These are phyloP conservation scores for Pinus albicaulis DNA, from an alignment of 75 land plant genomes.

Conservation along the genomic window DNA sequence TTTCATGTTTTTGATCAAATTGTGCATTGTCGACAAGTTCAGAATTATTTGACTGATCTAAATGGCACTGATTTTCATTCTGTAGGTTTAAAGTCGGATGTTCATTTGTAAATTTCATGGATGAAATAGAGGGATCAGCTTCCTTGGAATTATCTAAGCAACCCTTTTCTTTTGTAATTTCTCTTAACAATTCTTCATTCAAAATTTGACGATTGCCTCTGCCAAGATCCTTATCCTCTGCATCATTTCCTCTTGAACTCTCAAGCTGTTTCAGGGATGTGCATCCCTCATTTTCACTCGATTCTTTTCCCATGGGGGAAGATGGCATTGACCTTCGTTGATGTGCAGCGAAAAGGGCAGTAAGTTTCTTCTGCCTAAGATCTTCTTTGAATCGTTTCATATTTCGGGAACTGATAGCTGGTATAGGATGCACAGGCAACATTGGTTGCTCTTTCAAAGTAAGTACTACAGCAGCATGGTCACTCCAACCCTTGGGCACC, in stretches of 20 bases:
- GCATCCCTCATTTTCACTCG: neutral
- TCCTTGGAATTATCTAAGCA: neutral
- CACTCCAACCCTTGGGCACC: constrained; percentile 43
- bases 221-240: neutral
- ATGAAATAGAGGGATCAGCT: neutral
- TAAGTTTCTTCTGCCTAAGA: constrained; percentile 29
- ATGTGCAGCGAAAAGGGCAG: constrained; percentile 20
- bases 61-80: neutral
- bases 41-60: neutral
- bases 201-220: neutral
- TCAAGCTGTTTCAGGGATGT: neutral
- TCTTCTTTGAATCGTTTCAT: constrained; percentile 30
- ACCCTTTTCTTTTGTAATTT: neutral
- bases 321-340: neutral
- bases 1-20: neutral
- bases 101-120: neutral
- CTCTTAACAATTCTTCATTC: neutral
- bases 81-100: neutral
- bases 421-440: constrained; percentile 23
- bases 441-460: constrained; percentile 25
- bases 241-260: neutral
- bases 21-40: neutral
- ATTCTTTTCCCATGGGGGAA: neutral
- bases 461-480: constrained; percentile 36
- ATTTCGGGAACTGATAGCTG: constrained; percentile 35